Conservation (phyloP, 2,329 filamentous ascomycete genomes). For the Verticillium tricorpus region DNA sequence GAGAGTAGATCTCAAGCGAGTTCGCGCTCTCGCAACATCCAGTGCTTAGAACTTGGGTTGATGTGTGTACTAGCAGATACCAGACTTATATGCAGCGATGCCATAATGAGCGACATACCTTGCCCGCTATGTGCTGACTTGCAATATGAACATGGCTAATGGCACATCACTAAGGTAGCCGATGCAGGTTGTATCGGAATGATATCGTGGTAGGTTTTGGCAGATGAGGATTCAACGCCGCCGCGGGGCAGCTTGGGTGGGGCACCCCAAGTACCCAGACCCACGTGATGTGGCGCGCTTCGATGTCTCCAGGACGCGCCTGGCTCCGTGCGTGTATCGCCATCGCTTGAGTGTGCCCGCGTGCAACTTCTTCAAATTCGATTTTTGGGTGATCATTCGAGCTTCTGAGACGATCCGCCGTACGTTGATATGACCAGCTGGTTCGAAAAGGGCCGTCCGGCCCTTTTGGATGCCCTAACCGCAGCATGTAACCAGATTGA, state of each 20-base stretch:
- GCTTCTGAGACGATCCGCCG: background rate
- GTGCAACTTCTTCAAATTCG: background rate
- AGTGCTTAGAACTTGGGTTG: too few species aligned
- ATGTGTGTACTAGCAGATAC: too few species aligned
- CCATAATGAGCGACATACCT: too few species aligned
- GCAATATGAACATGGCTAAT: too few species aligned
- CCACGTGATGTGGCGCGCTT: background rate
- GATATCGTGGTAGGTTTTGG: too few species aligned
- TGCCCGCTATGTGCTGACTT: too few species aligned
- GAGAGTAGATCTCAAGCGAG: too few species aligned
- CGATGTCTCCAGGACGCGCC: background rate
- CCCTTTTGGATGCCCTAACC: constrained; percentile 34
- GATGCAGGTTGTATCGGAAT: too few species aligned
- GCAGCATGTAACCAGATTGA: constrained; percentile 35
- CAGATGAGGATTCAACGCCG: background rate
- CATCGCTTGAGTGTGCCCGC: background rate
- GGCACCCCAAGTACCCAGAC: background rate
- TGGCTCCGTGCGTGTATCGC: background rate
- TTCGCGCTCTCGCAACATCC: too few species aligned
- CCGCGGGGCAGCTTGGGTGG: background rate
- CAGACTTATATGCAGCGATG: too few species aligned
- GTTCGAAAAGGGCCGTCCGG: constrained; percentile 32
- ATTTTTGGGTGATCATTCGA: background rate
- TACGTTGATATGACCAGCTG: constrained; percentile 30
- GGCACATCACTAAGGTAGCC: too few species aligned